Conservation (phyloP, 495 filamentous ascomycete genomes). For the Hyaloscypha variabilis region DNA sequence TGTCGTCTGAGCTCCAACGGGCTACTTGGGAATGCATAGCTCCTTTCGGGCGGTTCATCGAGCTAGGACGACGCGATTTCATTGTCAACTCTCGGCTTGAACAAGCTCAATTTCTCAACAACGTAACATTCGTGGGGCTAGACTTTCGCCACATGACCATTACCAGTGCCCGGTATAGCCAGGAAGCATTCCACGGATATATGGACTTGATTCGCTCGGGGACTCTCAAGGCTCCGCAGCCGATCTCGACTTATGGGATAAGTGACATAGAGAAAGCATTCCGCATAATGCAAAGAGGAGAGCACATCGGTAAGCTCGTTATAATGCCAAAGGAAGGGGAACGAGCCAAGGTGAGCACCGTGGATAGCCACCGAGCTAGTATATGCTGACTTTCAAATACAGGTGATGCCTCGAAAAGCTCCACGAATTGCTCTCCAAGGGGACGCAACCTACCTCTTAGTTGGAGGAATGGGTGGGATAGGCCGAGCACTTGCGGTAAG, state of each 20-base stretch:
- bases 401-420: conserved; percentile 21
- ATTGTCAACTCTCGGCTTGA: conserved; percentile 35
- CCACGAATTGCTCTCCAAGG: conserved; percentile 10
- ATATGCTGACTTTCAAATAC: conserved; percentile 4
- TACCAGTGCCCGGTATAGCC: conserved; percentile 40
- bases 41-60: conserved; percentile 51
- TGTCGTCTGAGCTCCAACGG: conserved; percentile 42
- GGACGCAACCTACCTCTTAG: conserved; percentile 58
- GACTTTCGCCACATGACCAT: conserved; percentile 44
- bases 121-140: conserved; percentile 43
- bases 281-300: conserved; percentile 57
- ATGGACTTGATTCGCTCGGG: conserved; percentile 34
- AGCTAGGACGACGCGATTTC: conserved; percentile 45
- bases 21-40: conserved; percentile 51
- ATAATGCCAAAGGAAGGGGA: conserved; percentile 44
- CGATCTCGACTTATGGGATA: conserved; percentile 49
- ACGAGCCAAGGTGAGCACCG: conserved; percentile 36
- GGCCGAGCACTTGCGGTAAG: conserved; percentile 62
- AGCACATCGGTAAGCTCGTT: conserved; percentile 60
- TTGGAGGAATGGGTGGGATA: conserved; percentile 66
- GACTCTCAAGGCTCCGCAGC: conserved; percentile 41
- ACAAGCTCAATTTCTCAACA: conserved; percentile 41
- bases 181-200: conserved; percentile 41
- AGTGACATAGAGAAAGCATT: conserved; percentile 59
- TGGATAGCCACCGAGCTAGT: neutral